These are phyloP conservation scores for Adiantum capillusveneris DNA, from an alignment of 75 land plant genomes.

Conservation along the genomic window DNA sequence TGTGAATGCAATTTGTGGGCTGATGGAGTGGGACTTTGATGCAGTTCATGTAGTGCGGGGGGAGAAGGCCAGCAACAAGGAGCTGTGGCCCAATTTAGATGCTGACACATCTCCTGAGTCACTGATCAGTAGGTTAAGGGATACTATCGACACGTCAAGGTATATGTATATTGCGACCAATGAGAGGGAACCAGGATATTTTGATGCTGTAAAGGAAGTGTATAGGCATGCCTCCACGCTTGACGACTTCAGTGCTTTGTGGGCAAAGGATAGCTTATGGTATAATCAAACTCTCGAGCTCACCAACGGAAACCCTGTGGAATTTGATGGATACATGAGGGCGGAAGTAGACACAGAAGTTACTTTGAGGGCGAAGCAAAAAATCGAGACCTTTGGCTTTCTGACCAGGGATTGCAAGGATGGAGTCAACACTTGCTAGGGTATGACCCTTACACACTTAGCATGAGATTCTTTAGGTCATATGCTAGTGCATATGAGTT, in stretches of 20 bases:
- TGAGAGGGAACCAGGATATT: constrained; percentile 68
- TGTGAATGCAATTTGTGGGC: constrained; percentile 72
- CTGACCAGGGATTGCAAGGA: constrained; percentile 92
- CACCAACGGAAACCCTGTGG: constrained; percentile 53
- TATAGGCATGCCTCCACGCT: constrained; percentile 56
- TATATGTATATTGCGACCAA: constrained; percentile 85
- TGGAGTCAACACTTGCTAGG: constrained; percentile 79
- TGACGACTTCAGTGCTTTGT: constrained; percentile 79
- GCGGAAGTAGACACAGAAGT: constrained; percentile 91
- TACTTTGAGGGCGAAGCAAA: constrained; percentile 72
- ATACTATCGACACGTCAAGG: constrained; percentile 42
- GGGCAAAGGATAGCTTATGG: constrained; percentile 84
- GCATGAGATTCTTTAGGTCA: no score
- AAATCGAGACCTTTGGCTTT: constrained; percentile 79
- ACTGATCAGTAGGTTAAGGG: constrained; percentile 42
- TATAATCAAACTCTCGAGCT: constrained; percentile 64
- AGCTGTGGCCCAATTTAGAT: constrained; percentile 85
- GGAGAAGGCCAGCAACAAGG: constrained; percentile 63
- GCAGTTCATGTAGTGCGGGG: constrained; percentile 87
- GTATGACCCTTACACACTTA: no score
- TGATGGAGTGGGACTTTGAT: constrained; percentile 91
- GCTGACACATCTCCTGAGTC: constrained; percentile 74
- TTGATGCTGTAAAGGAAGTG: constrained; percentile 69
- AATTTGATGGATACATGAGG: constrained; percentile 97
- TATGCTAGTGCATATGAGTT: no score